These are phyloP conservation scores for Rhododendron henanense DNA, from an alignment of 148 eudicot genomes.

Conservation along the genomic window DNA sequence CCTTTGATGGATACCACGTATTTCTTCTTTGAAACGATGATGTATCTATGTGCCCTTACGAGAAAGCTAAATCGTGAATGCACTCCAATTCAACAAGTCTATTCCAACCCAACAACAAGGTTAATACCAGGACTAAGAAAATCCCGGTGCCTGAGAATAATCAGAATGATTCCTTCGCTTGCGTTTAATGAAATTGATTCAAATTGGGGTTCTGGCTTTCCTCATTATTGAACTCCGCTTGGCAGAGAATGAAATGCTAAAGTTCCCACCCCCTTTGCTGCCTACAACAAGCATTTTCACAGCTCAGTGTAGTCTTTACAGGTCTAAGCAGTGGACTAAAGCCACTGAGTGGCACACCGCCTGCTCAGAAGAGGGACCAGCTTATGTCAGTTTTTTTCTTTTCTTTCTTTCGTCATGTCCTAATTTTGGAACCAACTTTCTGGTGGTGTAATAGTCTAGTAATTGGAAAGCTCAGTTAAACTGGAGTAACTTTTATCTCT, in stretches of 20 bases:
- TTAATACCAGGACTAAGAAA: neutral
- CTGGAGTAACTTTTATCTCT: no score
- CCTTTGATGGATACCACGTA: neutral
- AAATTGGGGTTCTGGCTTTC: neutral
- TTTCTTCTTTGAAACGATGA: neutral
- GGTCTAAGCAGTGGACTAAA: constrained; percentile 10
- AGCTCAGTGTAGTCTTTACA: constrained; percentile 10
- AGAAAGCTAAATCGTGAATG: constrained; percentile 11
- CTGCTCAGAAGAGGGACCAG: constrained; percentile 5
- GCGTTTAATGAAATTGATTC: neutral
- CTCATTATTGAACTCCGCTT: neutral
- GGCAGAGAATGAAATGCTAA: constrained; percentile 8
- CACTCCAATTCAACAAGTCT: constrained; percentile 23
- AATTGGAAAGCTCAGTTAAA: no score
- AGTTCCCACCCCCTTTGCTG: constrained; percentile 1
- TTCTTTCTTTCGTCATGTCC: neutral
- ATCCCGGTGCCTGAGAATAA: neutral
- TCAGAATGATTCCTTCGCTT: neutral
- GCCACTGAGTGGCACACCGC: constrained; percentile 5
- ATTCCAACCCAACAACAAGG: constrained; percentile 22
- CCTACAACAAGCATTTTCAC: neutral
- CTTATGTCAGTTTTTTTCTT: neutral
- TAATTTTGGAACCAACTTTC: neutral
- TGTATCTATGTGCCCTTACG: no score
- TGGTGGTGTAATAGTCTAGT: no score